Evolutionary conservation across 495 filamentous ascomycete genomes (phyloP).

Genomic region (Friedmanniomyces simplex): DNA sequence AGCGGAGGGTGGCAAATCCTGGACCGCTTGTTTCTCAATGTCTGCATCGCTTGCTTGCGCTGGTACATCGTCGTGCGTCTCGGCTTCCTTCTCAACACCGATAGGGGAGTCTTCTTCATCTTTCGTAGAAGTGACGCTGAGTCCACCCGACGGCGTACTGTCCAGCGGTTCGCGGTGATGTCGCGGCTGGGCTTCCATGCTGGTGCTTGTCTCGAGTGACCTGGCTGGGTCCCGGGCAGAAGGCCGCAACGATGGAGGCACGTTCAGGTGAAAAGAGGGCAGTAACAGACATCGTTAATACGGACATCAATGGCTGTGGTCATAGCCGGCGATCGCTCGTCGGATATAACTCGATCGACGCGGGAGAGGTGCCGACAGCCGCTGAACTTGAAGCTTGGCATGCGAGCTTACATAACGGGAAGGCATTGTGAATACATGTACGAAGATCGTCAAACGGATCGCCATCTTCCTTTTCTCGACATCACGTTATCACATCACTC

Average conservation of each 20-base stretch:
- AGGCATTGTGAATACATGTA: too few species aligned
- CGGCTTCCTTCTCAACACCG: neutral
- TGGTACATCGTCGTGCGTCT: neutral
- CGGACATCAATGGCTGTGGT: too few species aligned
- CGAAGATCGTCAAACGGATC: neutral
- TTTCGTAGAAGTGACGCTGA: neutral
- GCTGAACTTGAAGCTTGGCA: neutral
- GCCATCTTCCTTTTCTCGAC: neutral
- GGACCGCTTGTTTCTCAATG: conserved; percentile 13
- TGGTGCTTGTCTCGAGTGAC: neutral
- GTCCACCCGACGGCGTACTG: too few species aligned
- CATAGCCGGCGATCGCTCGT: too few species aligned
- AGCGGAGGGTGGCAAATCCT: neutral
- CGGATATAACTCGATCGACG: too few species aligned
- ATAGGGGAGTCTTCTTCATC: neutral
- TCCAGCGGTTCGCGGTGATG: neutral
- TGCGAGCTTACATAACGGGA: neutral
- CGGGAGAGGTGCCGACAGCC: neutral
- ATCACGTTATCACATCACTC: too few species aligned
- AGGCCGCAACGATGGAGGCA: neutral
- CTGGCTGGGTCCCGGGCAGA: neutral
- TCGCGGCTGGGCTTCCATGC: neutral
- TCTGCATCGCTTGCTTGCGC: neutral
- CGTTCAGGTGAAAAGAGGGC: neutral
- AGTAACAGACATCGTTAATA: too few species aligned